Base-by-base conservation (phyloP, 768 basidiomycete genomes). In the Mycena maculata region DNA sequence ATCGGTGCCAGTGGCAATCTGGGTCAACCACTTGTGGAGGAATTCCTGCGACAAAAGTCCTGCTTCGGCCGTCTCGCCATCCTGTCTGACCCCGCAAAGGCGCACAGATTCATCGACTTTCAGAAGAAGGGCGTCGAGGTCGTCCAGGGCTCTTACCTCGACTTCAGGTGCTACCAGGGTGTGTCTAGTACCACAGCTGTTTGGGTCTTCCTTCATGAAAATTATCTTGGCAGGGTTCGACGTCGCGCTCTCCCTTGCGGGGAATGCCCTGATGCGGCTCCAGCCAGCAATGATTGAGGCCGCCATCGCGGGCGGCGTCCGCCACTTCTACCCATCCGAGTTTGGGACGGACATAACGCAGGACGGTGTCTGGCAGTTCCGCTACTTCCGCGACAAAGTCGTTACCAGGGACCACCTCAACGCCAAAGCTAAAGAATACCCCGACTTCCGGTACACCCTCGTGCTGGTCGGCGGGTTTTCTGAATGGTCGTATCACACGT, bases 251-350 rank as follows among this genome's bases (percentile, higher is more conserved):
- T 48, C 53, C 36, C 62, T 63, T 25, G 42, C 36, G 1, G 54
- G 62, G n/a, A 55, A 56, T 45, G 45, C 42, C 15, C 1, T 30
- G 31, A 54, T 55, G 45, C 62, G 62, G 36, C 53, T 63, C 5
- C 62, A 63, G 44, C 54, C 62, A 25, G 62, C 45, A 5, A 63
- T 63, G 33, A 63, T 63, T 27, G 62, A 63, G 12, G 62, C 62
- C 18, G 62, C 62, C 36, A 4, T 63, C 42, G 62, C 53, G 16
- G 62, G 53, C 54, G 62, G 62, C n/a, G 62, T 49, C 12, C 45
- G 53, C 25, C 62, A 63, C 33, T 63, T 63, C 62, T 63, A 63
- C 45, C 62, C 62, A 3, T 63, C 62, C 31, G 62, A 63, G 25
- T 63, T 56, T 18, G 62, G 62, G n/a, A 63, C 45, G 2, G 53